These are phyloP conservation scores for Nematodospora valgi DNA, from an alignment of 805 yeast genomes.

Conservation along the genomic window DNA sequence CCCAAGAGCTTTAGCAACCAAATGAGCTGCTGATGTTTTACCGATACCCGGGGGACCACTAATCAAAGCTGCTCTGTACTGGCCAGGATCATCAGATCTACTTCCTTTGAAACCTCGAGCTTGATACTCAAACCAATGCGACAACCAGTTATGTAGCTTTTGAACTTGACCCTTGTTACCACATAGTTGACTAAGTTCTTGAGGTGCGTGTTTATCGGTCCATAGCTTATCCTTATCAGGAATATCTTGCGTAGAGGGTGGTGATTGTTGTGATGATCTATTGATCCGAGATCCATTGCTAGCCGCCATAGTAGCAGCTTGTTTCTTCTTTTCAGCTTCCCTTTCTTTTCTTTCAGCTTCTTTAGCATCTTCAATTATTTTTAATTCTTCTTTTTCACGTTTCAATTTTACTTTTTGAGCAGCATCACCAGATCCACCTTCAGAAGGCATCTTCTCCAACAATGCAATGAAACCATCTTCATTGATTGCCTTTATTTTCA, in stretches of 20 bases:
- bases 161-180: conserved; percentile 81
- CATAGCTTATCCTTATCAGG: conserved; percentile 68
- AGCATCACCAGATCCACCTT: conserved; percentile 81
- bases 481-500: conserved; percentile 74
- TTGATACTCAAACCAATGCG: conserved; percentile 64
- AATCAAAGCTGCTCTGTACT: conserved; percentile 77
- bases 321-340: conserved; percentile 34
- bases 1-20: conserved; percentile 66
- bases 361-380: conserved; percentile 42
- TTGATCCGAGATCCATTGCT: conserved; percentile 3
- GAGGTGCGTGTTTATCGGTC: conserved; percentile 94
- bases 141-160: conserved; percentile 70
- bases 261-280: conserved; percentile 13
- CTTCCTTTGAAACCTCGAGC: conserved; percentile 54
- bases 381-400: conserved; percentile 62
- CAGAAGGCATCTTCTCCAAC: conserved; percentile 77
- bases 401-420: conserved; percentile 74
- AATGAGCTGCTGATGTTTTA: conserved; percentile 77
- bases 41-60: conserved; percentile 90
- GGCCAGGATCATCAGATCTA: conserved; percentile 63
- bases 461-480: conserved; percentile 83
- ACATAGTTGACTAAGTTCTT: conserved; percentile 69
- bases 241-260: conserved; percentile 22
- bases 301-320: conserved; percentile 3
- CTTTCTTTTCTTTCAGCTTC: conserved; percentile 43